These are phyloP conservation scores for Chaetomiaceae sp. DNA, from an alignment of 2,329 filamentous ascomycete species.

Conservation along the genomic window DNA sequence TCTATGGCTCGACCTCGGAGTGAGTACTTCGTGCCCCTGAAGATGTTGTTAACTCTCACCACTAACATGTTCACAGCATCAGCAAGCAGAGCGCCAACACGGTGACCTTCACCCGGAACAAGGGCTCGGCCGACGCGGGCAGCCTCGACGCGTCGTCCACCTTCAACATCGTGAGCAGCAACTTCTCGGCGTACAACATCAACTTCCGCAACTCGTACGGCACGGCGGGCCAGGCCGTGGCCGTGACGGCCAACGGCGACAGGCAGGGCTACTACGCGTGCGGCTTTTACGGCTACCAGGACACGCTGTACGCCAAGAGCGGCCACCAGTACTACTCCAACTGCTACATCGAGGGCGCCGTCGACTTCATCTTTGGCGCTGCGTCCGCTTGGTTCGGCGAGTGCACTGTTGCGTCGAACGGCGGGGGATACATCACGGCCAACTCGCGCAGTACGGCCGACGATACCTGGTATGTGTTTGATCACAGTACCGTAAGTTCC, in stretches of 20 bases:
- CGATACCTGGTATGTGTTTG: not conserved
- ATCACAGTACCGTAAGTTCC: not conserved
- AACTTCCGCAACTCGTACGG: not conserved
- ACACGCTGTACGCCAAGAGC: not conserved
- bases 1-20: not conserved
- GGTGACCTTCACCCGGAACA: not conserved
- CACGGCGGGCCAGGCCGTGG: not conserved
- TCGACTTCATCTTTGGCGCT: constrained; percentile 2
- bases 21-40: not conserved
- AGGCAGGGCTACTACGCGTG: not conserved
- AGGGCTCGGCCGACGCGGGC: not conserved
- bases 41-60: not conserved
- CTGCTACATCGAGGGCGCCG: not conserved
- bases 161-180: not conserved
- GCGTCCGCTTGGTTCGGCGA: not conserved
- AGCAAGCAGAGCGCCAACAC: not conserved
- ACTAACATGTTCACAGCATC: not conserved
- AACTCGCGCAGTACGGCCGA: not conserved
- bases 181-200: constrained; percentile 2
- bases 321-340: constrained; percentile 1
- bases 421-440: not conserved
- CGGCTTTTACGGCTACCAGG: not conserved
- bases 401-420: not conserved
- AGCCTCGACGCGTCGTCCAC: not conserved
- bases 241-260: not conserved